Conservation (phyloP, 2,329 filamentous ascomycete genomes). For the Bimuria novae-zelandiae region DNA sequence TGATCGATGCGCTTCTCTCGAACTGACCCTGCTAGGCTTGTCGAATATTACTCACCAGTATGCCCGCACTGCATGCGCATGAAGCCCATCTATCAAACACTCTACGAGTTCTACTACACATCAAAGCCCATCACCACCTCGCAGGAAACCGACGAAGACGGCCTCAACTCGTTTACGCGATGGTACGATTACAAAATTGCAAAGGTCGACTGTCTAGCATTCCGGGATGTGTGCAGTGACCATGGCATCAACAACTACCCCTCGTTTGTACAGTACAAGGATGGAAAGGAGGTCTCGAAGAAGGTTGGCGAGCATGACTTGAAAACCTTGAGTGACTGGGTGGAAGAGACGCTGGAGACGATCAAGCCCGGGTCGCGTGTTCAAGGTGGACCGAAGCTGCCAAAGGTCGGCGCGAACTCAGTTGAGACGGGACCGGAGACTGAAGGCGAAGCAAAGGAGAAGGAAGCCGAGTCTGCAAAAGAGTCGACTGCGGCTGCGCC, state of each 20-base stretch:
- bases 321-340: slow-evolving; percentile 65
- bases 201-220: slow-evolving; percentile 82
- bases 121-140: slow-evolving; percentile 66
- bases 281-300: slow-evolving; percentile 69
- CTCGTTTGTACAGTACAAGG: slow-evolving; percentile 77
- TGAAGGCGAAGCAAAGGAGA: slow-evolving; percentile 42
- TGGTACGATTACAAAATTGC: slow-evolving; percentile 92
- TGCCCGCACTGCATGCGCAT: slow-evolving; percentile 76
- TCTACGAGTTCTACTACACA: slow-evolving; percentile 95
- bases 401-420: slow-evolving; percentile 67
- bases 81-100: slow-evolving; percentile 84
- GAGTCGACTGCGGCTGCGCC: slow-evolving; percentile 31
- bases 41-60: slow-evolving; percentile 58
- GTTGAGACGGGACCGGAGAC: slow-evolving; percentile 50
- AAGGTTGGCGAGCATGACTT: slow-evolving; percentile 72
- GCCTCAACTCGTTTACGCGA: slow-evolving; percentile 70
- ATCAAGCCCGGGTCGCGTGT: slow-evolving; percentile 82
- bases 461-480: slow-evolving; percentile 24
- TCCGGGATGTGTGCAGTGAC: slow-evolving; percentile 73
- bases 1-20: background rate
- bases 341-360: slow-evolving; percentile 77
- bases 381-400: slow-evolving; percentile 67
- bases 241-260: slow-evolving; percentile 74
- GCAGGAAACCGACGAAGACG: slow-evolving; percentile 44
- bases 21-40: slow-evolving; percentile 36